Evolutionary conservation across 2,329 filamentous ascomycete species (phyloP), one percentile per base, ranked within the genome.

Genomic region (Verticillium alfalfae): DNA sequence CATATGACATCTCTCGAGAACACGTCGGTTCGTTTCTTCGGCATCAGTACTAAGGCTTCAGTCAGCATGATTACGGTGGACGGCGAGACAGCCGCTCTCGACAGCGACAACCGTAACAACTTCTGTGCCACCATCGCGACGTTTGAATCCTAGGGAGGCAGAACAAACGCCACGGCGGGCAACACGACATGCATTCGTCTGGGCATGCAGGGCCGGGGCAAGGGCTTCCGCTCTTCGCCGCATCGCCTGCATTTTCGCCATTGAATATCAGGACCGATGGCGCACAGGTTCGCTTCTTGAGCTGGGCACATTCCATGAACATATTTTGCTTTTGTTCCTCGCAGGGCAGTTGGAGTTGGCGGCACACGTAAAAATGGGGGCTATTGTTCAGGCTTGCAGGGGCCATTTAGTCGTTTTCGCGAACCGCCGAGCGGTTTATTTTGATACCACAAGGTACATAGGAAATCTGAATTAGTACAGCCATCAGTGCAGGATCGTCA

Each of bases 1-100:
- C 89, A 92, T 76, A 93, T 95, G 78, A 82, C 93, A 56, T 86
- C 85, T 67, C 78, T 94, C 39, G 87, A 92, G 73, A 83, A 84
- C 70, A 87, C 80, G 59, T 72, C 74, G 22, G 79, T 92, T 45
- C 79, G 86, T 66, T 73, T 93, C 41, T 91, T 84, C 65, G 90
- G 85, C 8, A 75, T 93, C 61, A 90, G 83, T 76, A 93, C 90
- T 65, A 92, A 92, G 79, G 89, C 89, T 3, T 82, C 86, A 26
- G 79, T 83, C 59, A 92, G 91, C 76, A 92, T 93, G 88, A 76
- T 93, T 63, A 87, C 83, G 1, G 71, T 88, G 18, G 78, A 89
- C 66, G 86, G 86, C 45, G 67, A 79, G 69, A 74, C 78, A 15
- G 77, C 76, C 1, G 84, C 81, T 57, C 71, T 84, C 5, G 85